These are phyloP conservation scores for Biscogniauxia mediterranea DNA, from an alignment of 2,329 filamentous ascomycete species.

Conservation along the genomic window DNA sequence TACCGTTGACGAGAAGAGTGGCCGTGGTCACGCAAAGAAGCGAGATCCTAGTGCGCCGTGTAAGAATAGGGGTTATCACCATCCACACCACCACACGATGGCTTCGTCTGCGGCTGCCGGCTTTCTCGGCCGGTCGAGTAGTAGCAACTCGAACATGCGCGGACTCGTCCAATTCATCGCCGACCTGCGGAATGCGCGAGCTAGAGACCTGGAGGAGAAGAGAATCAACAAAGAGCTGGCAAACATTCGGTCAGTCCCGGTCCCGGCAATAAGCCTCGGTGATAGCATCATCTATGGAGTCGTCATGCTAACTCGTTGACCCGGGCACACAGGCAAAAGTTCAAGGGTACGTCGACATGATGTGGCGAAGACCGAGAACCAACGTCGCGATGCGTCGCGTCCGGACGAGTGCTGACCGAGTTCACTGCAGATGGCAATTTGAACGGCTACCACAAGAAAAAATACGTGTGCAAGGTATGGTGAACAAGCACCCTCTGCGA, in stretches of 20 bases:
- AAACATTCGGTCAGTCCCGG: slow-evolving; percentile 72
- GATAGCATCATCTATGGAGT: slow-evolving; percentile 5
- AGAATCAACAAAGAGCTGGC: slow-evolving; percentile 99
- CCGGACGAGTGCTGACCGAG: slow-evolving; percentile 21
- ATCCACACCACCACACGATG: slow-evolving; percentile 40
- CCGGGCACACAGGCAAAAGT: slow-evolving; percentile 69
- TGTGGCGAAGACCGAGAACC: slow-evolving; percentile 8
- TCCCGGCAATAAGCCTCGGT: not conserved
- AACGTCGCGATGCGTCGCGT: slow-evolving; percentile 1
- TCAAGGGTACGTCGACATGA: slow-evolving; percentile 62
- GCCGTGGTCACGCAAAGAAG: slow-evolving; percentile 20
- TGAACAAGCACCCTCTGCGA: slow-evolving; percentile 4
- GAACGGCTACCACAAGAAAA: slow-evolving; percentile 98
- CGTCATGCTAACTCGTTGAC: slow-evolving; percentile 14
- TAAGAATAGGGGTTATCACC: slow-evolving; percentile 20
- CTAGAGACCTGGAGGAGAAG: slow-evolving; percentile 96
- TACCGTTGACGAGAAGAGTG: slow-evolving; percentile 11
- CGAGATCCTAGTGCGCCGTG: slow-evolving; percentile 13
- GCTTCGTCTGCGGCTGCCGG: slow-evolving; percentile 53
- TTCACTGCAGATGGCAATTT: slow-evolving; percentile 69
- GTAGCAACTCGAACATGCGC: slow-evolving; percentile 66
- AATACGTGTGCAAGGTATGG: slow-evolving; percentile 94
- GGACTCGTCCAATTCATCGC: slow-evolving; percentile 98
- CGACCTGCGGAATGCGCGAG: slow-evolving; percentile 89
- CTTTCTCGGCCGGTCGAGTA: slow-evolving; percentile 65